These are phyloP conservation scores for Carnegiea gigantea DNA, from an alignment of 179 eudicot genomes.

Conservation along the genomic window DNA sequence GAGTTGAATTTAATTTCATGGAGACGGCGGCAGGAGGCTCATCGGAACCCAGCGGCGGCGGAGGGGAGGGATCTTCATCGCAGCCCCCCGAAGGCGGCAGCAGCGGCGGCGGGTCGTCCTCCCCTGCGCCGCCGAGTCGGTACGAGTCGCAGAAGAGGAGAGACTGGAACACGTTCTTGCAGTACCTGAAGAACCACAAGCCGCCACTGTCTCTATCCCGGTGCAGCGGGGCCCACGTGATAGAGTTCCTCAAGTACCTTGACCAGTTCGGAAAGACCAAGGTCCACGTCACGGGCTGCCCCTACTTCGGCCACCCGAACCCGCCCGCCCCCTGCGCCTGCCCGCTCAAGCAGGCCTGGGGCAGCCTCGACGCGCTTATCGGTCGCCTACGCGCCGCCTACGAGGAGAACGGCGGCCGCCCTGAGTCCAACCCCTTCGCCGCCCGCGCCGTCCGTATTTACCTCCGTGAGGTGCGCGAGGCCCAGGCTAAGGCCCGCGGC, in stretches of 20 bases:
- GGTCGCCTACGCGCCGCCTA: constrained; percentile 86
- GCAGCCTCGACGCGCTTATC: constrained; percentile 74
- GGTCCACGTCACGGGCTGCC: constrained; percentile 61
- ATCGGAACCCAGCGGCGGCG: background rate
- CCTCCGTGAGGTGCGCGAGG: constrained; percentile 66
- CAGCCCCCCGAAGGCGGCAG: background rate
- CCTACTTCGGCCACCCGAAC: constrained; percentile 68
- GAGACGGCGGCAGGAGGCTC: constrained; percentile 2
- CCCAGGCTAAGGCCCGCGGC: constrained; percentile 73
- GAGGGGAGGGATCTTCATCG: background rate
- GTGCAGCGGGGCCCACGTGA: constrained; percentile 88
- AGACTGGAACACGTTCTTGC: constrained; percentile 87
- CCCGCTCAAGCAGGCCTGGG: constrained; percentile 93
- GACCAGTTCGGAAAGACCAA: constrained; percentile 89
- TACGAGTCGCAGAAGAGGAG: constrained; percentile 82
- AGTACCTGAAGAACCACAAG: constrained; percentile 72
- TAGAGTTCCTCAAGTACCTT: constrained; percentile 74
- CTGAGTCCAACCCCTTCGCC: constrained; percentile 78
- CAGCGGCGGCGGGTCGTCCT: background rate
- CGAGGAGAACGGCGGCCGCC: constrained; percentile 80
- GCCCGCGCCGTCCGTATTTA: constrained; percentile 74
- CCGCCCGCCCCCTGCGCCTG: constrained; percentile 88
- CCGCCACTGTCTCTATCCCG: constrained; percentile 66
- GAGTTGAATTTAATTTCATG: background rate
- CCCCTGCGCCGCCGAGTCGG: constrained; percentile 26